Evolutionary conservation across 352 stramenopile genomes (phyloP).

Genomic region (Phytopythium kandeliae): DNA sequence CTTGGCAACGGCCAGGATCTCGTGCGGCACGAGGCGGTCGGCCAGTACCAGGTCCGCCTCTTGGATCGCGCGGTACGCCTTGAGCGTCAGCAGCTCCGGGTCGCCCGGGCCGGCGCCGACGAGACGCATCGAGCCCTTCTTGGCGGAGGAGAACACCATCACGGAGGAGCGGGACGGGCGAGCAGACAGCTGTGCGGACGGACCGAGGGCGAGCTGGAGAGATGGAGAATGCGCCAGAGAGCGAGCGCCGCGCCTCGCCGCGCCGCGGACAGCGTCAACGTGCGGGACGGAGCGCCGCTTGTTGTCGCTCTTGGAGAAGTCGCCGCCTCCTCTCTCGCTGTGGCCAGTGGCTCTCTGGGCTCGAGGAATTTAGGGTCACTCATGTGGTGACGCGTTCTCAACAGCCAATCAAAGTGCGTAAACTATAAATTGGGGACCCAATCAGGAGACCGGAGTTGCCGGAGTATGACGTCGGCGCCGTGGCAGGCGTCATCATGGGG

Average conservation of each 20-base stretch:
- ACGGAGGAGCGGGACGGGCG: neutral
- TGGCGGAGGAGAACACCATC: neutral
- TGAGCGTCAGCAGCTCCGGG: constrained; percentile 93
- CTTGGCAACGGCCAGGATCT: constrained; percentile 87
- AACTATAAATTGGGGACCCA: neutral
- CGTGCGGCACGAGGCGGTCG: constrained; percentile 89
- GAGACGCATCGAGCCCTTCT: constrained; percentile 52
- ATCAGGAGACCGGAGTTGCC: neutral
- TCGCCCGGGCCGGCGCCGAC: constrained; percentile 92
- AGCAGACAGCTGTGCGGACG: neutral
- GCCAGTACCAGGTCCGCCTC: constrained; percentile 90
- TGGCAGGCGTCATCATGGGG: neutral
- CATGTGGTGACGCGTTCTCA: neutral
- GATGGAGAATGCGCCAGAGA: constrained; percentile 12
- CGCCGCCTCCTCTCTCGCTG: neutral
- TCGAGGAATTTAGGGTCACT: constrained; percentile 1
- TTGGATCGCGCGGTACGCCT: constrained; percentile 81
- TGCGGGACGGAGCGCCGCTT: too few relatives aligned
- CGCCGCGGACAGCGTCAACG: too few relatives aligned
- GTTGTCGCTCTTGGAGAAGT: neutral
- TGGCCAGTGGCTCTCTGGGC: too few relatives aligned
- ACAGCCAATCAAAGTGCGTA: constrained; percentile 5
- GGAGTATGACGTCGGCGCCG: constrained; percentile 3
- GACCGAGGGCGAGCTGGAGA: neutral
- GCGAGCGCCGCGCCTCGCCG: too few relatives aligned